These are phyloP conservation scores for Zizania latifolia DNA, from an alignment of 176 grass and related monocot genomes.

Conservation along the genomic window DNA sequence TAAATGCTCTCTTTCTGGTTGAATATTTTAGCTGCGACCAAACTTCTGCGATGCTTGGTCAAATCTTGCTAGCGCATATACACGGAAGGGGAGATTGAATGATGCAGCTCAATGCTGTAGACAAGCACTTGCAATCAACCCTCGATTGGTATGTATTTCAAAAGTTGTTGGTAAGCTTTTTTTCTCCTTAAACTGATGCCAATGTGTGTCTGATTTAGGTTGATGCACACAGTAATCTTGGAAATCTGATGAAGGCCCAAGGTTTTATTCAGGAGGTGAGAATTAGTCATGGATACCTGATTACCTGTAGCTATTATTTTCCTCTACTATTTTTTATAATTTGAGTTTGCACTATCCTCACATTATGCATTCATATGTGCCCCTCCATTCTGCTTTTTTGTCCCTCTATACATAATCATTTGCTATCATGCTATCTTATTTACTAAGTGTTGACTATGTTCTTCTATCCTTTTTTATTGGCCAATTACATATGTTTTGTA, in stretches of 20 bases:
- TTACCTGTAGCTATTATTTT: not conserved
- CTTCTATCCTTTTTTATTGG: not conserved
- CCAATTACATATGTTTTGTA: not conserved
- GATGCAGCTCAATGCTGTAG: constrained; percentile 94
- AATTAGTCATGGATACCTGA: not conserved
- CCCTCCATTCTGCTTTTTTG: not conserved
- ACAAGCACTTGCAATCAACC: constrained; percentile 87
- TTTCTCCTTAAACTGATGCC: constrained; percentile 30
- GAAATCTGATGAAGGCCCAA: constrained; percentile 98
- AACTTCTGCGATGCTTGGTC: constrained; percentile 98
- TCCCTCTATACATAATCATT: not conserved
- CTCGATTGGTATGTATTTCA: constrained; percentile 49
- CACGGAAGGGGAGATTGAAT: constrained; percentile 79
- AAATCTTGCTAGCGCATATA: constrained; percentile 98
- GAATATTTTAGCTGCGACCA: constrained; percentile 58
- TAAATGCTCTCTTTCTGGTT: constrained; percentile 1
- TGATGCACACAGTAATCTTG: constrained; percentile 97
- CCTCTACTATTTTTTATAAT: not conserved
- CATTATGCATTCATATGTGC: not conserved
- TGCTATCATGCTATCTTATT: not conserved
- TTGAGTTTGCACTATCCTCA: not conserved
- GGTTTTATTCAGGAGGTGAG: constrained; percentile 84
- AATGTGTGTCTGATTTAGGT: constrained; percentile 50
- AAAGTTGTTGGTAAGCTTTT: constrained; percentile 7
- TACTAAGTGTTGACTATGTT: not conserved